Evolutionary conservation across 306 rosid species (phyloP), one percentile per base, ranked within the genome.

Genomic region (Lathyrus sativus): DNA sequence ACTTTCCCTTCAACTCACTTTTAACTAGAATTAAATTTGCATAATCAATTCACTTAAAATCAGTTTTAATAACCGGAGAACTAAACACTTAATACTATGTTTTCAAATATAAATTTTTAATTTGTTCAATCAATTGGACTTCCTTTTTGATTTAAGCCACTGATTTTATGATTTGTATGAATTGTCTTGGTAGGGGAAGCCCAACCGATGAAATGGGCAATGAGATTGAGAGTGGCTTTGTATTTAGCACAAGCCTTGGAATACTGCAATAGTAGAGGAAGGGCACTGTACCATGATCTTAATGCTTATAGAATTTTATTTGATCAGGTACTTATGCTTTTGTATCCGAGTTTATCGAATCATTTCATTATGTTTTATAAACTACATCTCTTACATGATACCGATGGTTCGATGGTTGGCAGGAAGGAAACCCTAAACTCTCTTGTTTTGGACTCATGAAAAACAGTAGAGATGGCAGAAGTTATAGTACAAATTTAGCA

Each of bases 361-460:
- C 28, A 44, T 61, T 51, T 77, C 48, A 18, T 61, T 39, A 9
- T 65, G 41, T 68, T 67, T 79, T 50, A 15, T 69, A 38, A 12
- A 76, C 37, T 18, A 45, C 26, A 1, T 58, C 41, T 73, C 51
- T 82, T 65, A 74, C 45, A 39, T 43, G 58, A 62, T 74, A 44
- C 12, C 55, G 33, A 28, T 43, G 72, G 67, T 78, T 76, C 58
- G 4, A 26, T 26, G 29, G 29, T 26, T 26, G n/a, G n/a, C 89
- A 93, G 98, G 88, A 90, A 60, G 90, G 88, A 26, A 95, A 84
- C 79, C 96, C 97, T 42, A 87, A 96, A 69, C 97, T 90, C 60
- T 95, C 99, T 67, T 95, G 99, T 85, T 95, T 90, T 62, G 99
- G 99, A 61, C 95, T 95, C 55, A 95, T 90, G 96, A 95, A 95